Base-by-base conservation (phyloP, 441 rosid genomes). In the Kokia cookei region DNA sequence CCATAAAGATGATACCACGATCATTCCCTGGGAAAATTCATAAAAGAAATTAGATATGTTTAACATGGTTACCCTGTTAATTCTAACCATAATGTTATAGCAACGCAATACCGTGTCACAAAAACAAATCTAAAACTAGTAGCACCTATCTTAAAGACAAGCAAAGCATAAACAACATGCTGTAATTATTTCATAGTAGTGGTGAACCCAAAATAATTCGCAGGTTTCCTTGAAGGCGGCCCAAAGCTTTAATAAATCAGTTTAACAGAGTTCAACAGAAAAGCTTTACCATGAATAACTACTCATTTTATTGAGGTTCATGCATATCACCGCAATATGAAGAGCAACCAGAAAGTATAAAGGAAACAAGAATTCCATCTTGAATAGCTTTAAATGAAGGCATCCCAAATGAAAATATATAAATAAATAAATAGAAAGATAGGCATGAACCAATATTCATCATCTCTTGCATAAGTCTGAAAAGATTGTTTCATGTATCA, bases 21-120 rank as follows among this genome's bases (percentile, higher is more conserved):
- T 62, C 77, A 81, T 62, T 77, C 86, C 88, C 88, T 85, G 84
- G 8, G 40, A 71, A 47, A 47, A 13, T 45, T 42, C 19, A 71
- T 24, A 6, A 57, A 71, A 60, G 6, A 4, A 66, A 11, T 24
- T 53, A 57, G 32, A 24, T 50, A 61, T 26, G 7, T 60, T 15
- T 7, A 50, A 63, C 60, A 22, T 22, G 32, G 7, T 9, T 15
- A 45, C 4, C 71, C 50, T 22, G 27, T 19, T 9, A 62, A 35
- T 61, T 62, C 26, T 15, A 62, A 14, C 57, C 71, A 26, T 14
- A 24, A 13, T 0, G 13, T 15, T 15, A 47, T 15, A 51, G 35
- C 12, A 26, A 8, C 57, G 10, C 26, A 59, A 59, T 59, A 9
- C 12, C 43, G 27, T 15, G 40, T 27, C 10, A 14, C 8, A 26